Evolutionary conservation across 768 basidiomycete species (phyloP).

Genomic region (Boletus rubroflammeus): DNA sequence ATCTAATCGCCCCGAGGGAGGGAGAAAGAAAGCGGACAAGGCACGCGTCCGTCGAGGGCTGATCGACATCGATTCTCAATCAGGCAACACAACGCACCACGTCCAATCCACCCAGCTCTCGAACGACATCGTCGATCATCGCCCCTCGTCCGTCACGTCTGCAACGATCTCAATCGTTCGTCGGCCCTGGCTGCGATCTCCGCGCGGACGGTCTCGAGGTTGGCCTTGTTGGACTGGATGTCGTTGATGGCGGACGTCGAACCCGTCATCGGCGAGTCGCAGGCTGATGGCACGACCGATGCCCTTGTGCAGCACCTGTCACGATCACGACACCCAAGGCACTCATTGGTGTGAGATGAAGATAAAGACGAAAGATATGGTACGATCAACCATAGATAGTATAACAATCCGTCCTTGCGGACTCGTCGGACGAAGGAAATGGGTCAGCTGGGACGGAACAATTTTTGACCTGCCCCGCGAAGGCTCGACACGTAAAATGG

Average conservation of each 20-base stretch:
- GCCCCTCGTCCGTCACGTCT: constrained; percentile 4
- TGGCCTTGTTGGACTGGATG: constrained; percentile 14
- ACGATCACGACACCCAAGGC: constrained; percentile 35
- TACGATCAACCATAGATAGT: not conserved
- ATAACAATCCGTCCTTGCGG: too few species aligned
- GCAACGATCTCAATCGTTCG: not conserved
- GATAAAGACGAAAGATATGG: not conserved
- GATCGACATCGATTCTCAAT: not conserved
- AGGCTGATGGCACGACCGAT: constrained; percentile 47
- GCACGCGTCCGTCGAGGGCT: not conserved
- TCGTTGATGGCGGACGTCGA: constrained; percentile 46
- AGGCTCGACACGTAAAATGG: too few species aligned
- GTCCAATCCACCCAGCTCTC: constrained; percentile 13
- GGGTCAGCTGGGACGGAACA: too few species aligned
- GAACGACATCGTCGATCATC: constrained; percentile 12
- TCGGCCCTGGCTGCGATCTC: not conserved
- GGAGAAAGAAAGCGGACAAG: too few species aligned
- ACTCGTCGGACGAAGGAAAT: too few species aligned
- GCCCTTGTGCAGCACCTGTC: constrained; percentile 44
- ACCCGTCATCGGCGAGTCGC: constrained; percentile 42
- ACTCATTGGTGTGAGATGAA: not conserved
- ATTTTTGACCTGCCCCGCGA: too few species aligned
- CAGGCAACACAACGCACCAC: constrained; percentile 6
- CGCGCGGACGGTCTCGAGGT: constrained; percentile 1
- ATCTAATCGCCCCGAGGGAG: constrained; percentile 1